phyloP scores from a whole-genome alignment of 345 rosid genomes.

The Eucalyptus pauciflora region DNA sequence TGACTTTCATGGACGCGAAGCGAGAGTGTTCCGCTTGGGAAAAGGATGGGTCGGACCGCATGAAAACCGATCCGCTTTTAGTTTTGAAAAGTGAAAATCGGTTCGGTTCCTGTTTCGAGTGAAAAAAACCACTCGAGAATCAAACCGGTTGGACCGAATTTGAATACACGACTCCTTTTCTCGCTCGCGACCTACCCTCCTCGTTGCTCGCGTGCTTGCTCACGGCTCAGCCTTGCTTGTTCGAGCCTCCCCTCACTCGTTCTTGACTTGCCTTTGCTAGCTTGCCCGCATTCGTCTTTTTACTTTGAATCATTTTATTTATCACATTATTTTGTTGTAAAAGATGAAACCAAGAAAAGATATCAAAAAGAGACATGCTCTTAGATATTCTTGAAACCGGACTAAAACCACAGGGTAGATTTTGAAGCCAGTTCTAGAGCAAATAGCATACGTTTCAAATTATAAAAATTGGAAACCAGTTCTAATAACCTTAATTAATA shows the following conservation, averaged over 20 bases:
- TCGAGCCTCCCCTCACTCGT: neutral
- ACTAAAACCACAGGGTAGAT: neutral
- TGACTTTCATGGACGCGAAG: neutral
- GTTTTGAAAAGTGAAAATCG: no score
- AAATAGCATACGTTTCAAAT: neutral
- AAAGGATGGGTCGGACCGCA: no score
- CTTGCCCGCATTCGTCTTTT: neutral
- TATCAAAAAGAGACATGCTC: no score
- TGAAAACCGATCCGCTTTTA: no score
- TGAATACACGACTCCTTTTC: neutral
- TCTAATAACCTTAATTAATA: no score
- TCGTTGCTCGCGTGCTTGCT: neutral
- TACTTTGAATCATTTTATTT: neutral
- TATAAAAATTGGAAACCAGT: no score
- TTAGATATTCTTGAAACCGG: neutral
- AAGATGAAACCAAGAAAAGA: neutral
- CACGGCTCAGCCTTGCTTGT: neutral
- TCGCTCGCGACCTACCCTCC: neutral
- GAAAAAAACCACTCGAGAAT: no score
- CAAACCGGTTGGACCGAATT: no score
- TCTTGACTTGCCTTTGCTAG: neutral
- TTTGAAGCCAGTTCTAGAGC: neutral
- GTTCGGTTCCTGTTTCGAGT: no score
- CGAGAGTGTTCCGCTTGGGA: no score
- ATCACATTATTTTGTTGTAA: no score